Percentiles rank a stretch among this genome's conserved stretches.
Evolutionary conservation across 805 yeast genomes (phyloP).

Genomic region (Citeromyces nyonsensis): DNA sequence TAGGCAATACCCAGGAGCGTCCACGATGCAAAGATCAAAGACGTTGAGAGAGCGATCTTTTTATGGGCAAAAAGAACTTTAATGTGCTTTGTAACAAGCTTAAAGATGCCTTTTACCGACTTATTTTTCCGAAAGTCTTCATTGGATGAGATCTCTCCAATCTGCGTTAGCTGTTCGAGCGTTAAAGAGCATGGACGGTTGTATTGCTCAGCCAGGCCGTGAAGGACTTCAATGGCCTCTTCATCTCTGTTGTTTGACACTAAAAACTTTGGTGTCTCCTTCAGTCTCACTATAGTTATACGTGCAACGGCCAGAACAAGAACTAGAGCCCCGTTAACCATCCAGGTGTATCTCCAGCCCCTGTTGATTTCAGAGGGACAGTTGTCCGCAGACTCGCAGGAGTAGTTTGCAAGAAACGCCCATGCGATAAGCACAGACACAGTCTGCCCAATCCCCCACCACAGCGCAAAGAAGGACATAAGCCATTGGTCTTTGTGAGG

Average conservation of each 20-base stretch:
- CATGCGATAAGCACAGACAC: conserved; percentile 34
- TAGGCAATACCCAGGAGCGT: conserved; percentile 42
- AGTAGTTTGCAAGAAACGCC: conserved; percentile 35
- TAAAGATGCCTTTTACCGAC: conserved; percentile 11
- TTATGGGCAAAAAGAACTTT: conserved; percentile 28
- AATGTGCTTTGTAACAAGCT: conserved; percentile 20
- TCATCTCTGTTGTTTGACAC: conserved; percentile 27
- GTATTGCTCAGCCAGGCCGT: conserved; percentile 29
- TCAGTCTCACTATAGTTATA: conserved; percentile 24
- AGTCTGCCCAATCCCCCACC: conserved; percentile 54
- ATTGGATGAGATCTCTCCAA: conserved; percentile 23
- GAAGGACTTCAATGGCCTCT: conserved; percentile 25
- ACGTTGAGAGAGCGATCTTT: conserved; percentile 24
- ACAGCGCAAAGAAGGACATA: conserved; percentile 35
- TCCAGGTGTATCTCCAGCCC: conserved; percentile 52
- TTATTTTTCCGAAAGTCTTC: conserved; percentile 8
- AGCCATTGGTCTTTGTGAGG: conserved; percentile 35
- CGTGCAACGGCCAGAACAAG: conserved; percentile 29
- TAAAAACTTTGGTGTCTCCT: conserved; percentile 18
- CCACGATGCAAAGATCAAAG: conserved; percentile 36
- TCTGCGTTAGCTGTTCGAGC: conserved; percentile 23
- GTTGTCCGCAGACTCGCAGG: conserved; percentile 24
- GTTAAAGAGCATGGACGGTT: conserved; percentile 22
- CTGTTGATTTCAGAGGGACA: conserved; percentile 31
- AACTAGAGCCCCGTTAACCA: conserved; percentile 36